These are phyloP conservation scores for Trichosporon faecale DNA, from an alignment of 1,284 basidiomycete species.

Conservation along the genomic window DNA sequence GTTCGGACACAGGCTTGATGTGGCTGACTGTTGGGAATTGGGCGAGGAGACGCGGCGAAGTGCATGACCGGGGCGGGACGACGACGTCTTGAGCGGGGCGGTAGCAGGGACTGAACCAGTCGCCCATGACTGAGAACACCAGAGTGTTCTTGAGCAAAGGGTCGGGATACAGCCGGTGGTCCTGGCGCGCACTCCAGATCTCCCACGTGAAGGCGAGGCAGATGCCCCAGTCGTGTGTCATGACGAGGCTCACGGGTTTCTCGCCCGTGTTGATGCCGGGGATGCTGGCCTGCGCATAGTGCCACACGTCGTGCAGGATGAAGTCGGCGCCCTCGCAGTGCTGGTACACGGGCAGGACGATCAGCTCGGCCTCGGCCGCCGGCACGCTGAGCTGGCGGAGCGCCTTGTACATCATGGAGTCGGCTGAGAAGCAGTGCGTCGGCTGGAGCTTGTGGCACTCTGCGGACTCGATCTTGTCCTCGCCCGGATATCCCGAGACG, in stretches of 20 bases:
- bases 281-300: slow-evolving; percentile 44
- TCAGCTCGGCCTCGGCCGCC: slow-evolving; percentile 52
- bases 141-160: slow-evolving; percentile 44
- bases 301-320: slow-evolving; percentile 49
- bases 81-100: slow-evolving; percentile 52
- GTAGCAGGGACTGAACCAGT: slow-evolving; percentile 50
- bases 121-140: slow-evolving; percentile 51
- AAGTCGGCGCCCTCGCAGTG: slow-evolving; percentile 42
- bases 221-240: slow-evolving; percentile 56
- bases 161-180: slow-evolving; percentile 41
- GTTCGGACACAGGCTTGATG: slow-evolving; percentile 41
- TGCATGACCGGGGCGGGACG: slow-evolving; percentile 49
- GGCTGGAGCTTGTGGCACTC: slow-evolving; percentile 44
- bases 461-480: slow-evolving; percentile 41
- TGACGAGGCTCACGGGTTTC: slow-evolving; percentile 44
- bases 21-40: slow-evolving; percentile 36
- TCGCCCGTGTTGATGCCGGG: slow-evolving; percentile 39
- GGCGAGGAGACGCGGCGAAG: slow-evolving; percentile 33
- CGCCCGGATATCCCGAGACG: slow-evolving; percentile 36
- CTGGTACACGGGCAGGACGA: slow-evolving; percentile 54
- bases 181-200: slow-evolving; percentile 42
- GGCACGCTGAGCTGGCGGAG: slow-evolving; percentile 45
- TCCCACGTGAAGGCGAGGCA: slow-evolving; percentile 51
- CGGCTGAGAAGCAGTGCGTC: slow-evolving; percentile 51
- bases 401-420: slow-evolving; percentile 48